Evolutionary conservation across 345 rosid species (phyloP).

Genomic region (Gossypium raimondii): DNA sequence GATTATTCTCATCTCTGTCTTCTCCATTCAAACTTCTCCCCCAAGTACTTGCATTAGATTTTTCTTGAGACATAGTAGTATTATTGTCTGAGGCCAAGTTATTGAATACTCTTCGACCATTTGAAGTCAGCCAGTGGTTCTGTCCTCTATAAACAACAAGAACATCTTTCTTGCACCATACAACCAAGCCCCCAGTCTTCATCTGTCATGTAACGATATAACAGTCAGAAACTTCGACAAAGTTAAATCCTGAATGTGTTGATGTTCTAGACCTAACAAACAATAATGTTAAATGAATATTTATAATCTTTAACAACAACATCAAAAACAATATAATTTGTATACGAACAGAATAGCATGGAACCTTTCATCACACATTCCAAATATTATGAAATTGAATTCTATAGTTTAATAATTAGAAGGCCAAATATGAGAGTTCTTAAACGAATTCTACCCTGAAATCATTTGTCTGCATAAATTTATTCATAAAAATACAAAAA

Average conservation of each 20-base stretch:
- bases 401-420: neutral
- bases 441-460: neutral
- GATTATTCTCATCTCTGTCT: constrained; percentile 25
- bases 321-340: neutral
- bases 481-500: neutral
- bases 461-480: neutral
- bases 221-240: constrained; percentile 1
- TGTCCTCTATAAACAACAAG: constrained; percentile 56
- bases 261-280: neutral
- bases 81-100: constrained; percentile 22
- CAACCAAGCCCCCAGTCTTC: constrained; percentile 85
- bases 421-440: neutral
- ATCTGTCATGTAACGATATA: constrained; percentile 38
- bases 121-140: constrained; percentile 23
- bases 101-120: constrained; percentile 5
- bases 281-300: neutral
- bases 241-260: neutral
- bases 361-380: neutral
- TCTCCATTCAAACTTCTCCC: constrained; percentile 10
- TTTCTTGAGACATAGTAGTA: constrained; percentile 5
- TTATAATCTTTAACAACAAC: neutral
- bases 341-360: neutral
- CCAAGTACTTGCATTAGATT: constrained; percentile 1
- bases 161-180: constrained; percentile 62
- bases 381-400: neutral